Evolutionary conservation across 2,329 filamentous ascomycete genomes (phyloP).

Genomic region (Colletotrichum aenigma): DNA sequence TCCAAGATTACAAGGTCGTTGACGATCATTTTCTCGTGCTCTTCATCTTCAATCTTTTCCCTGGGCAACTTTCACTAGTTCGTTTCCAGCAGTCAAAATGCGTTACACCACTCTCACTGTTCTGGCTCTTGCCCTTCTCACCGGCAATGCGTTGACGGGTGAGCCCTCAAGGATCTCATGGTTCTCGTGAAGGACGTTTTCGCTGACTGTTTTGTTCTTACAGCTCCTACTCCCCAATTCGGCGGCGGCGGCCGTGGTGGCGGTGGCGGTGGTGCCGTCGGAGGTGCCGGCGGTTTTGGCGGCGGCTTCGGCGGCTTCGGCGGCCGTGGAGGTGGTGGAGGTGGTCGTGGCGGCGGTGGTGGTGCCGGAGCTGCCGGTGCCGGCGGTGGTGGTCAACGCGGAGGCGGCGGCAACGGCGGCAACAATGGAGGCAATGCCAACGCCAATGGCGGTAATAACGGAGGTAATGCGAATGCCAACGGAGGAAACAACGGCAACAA

Average conservation of each 20-base stretch:
- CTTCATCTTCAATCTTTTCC: neutral
- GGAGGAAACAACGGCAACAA: neutral
- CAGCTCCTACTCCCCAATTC: constrained; percentile 2
- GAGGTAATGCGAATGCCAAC: neutral
- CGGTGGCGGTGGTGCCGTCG: neutral
- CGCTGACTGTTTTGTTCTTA: fast-evolving
- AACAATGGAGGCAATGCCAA: neutral
- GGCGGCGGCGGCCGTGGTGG: neutral
- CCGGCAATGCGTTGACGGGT: constrained; percentile 14
- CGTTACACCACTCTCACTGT: neutral
- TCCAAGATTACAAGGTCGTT: neutral
- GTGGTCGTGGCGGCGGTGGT: neutral
- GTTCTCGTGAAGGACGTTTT: neutral
- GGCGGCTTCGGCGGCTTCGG: neutral
- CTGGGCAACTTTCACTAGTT: neutral
- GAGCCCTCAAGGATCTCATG: neutral
- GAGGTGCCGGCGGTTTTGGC: neutral
- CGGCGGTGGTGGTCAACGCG: too few species aligned
- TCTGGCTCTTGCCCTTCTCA: constrained; percentile 3
- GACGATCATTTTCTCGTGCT: neutral
- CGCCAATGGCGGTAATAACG: neutral
- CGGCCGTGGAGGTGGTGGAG: neutral
- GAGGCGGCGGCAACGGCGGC: too few species aligned
- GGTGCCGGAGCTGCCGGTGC: neutral
- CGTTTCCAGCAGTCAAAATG: neutral